Base-by-base conservation (phyloP, 345 rosid species). In the Brassica nigra region DNA sequence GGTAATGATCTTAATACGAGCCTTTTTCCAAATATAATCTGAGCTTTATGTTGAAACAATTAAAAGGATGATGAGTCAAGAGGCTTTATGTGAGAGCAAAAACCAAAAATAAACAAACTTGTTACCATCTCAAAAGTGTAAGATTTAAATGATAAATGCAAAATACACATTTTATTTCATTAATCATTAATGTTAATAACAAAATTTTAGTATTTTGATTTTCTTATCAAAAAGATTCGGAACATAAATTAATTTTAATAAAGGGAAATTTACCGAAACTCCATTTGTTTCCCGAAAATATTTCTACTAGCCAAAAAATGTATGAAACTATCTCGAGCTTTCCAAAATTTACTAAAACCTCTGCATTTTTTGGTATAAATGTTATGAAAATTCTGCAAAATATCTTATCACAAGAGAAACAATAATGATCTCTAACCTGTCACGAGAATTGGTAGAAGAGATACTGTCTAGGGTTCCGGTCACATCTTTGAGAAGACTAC, bases 51-150 rank as follows among this genome's bases (percentile, higher is more conserved):
- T 66, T 64, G 73, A 55, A 62, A 30, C 52, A 20, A 18, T 20
- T 18, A 1, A 33, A 18, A 33, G 16, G 47, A 39, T 10, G n/a
- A 58, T 58, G 8, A 42, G 42, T 11, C 23, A 8, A 23, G 27
- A 49, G 74, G 74, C 74, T 80, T 68, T 80, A 34, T 74, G 16
- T 28, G 71, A 62, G 49, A 49, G 70, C 5, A 47, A 68, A 68
- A 16, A 64, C 68, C 0, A 30, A 73, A 11, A 79, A 23, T 67
- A 33, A 66, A 74, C 23, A 74, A 66, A 8, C 16, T 31, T 7
- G 12, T 81, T 90, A 92, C 99, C 97, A 90, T 81, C 80, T 92
- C 90, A 69, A 77, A 85, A 39, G 91, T 74, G 67, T 88, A 88
- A 70, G 84, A 71, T 82, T 88, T 88, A 3, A 88, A 85, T 23